Evolutionary conservation across 2,329 filamentous ascomycete species (phyloP), one percentile per base, ranked within the genome.

Genomic region (Exophiala calicioides): DNA sequence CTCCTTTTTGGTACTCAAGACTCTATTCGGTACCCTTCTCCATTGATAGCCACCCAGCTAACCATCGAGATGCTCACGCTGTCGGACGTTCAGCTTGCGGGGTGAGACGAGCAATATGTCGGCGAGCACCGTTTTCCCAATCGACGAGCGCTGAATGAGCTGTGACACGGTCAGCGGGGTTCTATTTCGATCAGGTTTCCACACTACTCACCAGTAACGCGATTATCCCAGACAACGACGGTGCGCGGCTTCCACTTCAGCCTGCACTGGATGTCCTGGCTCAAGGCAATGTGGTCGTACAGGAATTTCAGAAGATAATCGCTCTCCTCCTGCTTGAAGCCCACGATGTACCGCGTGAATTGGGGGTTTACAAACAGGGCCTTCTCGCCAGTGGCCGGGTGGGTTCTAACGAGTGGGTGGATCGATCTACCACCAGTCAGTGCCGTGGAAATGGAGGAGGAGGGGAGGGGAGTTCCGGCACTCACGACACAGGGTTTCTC

Each of bases 51-150:
- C n/a, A n/a, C n/a, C n/a, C 32, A 19, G 12, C 32, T 35, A 35
- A 35, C 8, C 9, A 8, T 32, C 13, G 8, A 19, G 1, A 19
- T 8, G 36, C 23, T 49, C n/a, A 52, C 62, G 77, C 75, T 51
- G 62, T 71, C 1, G 75, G 74, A 34, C 66, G 62, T 60, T 78
- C 74, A 13, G 74, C 75, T 57, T 74, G 70, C 7, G 75, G 75
- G 19, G 75, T 78, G 56, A 78, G 70, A 30, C 75, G 67, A 10
- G 74, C 75, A 53, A 77, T 61, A 62, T 78, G 74, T 53, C 75
- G 68, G n/a, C 75, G 62, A 44, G 71, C 67, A 16, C 75, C 75
- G 59, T 74, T 72, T 20, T 75, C 65, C 75, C 75, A 78, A 47
- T 78, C 75, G 23, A 77, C 56, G 35, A 77, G 61, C 9, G 74